Evolutionary conservation across 78 protist species (phyloP).

Genomic region (Polysphondylium violaceum): DNA sequence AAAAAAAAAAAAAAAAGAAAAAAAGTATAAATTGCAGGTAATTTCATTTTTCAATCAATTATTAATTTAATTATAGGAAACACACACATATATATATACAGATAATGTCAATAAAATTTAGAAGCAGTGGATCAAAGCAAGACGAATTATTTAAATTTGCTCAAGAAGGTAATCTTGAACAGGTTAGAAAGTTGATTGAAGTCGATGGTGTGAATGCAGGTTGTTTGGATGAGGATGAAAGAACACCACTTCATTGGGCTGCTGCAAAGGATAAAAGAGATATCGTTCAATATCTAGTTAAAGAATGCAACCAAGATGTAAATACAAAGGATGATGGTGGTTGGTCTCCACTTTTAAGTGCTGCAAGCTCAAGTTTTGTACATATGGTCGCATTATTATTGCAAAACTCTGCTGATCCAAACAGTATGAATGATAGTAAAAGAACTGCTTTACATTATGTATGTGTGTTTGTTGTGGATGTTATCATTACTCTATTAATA

Average conservation of each 20-base stretch:
- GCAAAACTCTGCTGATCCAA: slow-evolving; percentile 44
- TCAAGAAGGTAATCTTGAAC: slow-evolving; percentile 17
- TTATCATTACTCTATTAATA: neutral
- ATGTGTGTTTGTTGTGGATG: neutral
- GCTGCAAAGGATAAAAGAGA: slow-evolving; percentile 32
- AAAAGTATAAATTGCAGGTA: neutral
- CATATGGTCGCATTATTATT: slow-evolving; percentile 45
- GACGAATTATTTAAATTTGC: slow-evolving; percentile 50
- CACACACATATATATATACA: neutral
- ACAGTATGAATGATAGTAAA: slow-evolving; percentile 34
- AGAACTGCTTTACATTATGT: slow-evolving; percentile 64
- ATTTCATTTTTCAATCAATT: too few species aligned
- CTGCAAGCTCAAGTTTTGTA: slow-evolving; percentile 14
- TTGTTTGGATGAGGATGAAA: slow-evolving; percentile 54
- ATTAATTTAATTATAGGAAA: neutral
- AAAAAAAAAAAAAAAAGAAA: too few species aligned
- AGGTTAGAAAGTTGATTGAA: slow-evolving; percentile 28
- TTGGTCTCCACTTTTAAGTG: slow-evolving; percentile 47
- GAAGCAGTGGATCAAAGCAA: slow-evolving; percentile 39
- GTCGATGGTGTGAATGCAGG: slow-evolving; percentile 9
- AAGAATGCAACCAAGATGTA: neutral
- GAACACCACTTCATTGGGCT: slow-evolving; percentile 63
- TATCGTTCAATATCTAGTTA: slow-evolving; percentile 15
- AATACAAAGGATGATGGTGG: slow-evolving; percentile 73
- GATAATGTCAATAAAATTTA: slow-evolving; percentile 34